Evolutionary conservation across 2,329 filamentous ascomycete species (phyloP), one percentile per base, ranked within the genome.

Genomic region (Ascosphaera acerosa): DNA sequence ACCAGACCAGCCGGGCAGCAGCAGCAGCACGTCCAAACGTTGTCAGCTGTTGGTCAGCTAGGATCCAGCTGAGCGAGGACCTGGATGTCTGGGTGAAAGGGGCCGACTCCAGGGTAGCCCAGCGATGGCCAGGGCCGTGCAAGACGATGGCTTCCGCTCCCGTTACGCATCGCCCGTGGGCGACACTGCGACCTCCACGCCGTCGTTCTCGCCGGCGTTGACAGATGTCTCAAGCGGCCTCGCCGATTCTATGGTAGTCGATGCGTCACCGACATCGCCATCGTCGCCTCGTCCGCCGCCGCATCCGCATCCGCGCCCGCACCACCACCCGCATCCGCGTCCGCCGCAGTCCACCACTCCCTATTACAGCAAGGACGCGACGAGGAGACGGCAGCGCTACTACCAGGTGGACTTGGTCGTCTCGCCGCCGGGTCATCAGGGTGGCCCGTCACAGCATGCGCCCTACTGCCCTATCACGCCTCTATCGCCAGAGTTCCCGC

Each of bases 221-320:
- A 28, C 26, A 28, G 26, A 28, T 28, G 26, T 15, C 26, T 28
- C 26, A n/a, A 28, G 26, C 26, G 16, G n/a, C 6, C 26, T 12
- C 16, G 16, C 26, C 14, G 26, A 28, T 15, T 28, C 26, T 14
- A 28, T 28, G 26, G 14, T 28, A 14, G 16, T 14, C 12, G 16
- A n/a, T 28, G 26, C 26, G n/a, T 15, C 26, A n/a, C n/a, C n/a
- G n/a, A n/a, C n/a, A n/a, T n/a, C n/a, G n/a, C n/a, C n/a, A n/a
- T n/a, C n/a, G n/a, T n/a, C n/a, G n/a, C n/a, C n/a, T n/a, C n/a
- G n/a, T n/a, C n/a, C n/a, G n/a, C n/a, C n/a, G n/a, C n/a, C n/a
- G n/a, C n/a, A n/a, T n/a, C n/a, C n/a, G n/a, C n/a, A n/a, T n/a
- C n/a, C n/a, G n/a, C n/a, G n/a, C n/a, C n/a, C n/a, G n/a, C n/a